Conservation (phyloP, 495 filamentous ascomycete species). For the Xylona heveae region DNA sequence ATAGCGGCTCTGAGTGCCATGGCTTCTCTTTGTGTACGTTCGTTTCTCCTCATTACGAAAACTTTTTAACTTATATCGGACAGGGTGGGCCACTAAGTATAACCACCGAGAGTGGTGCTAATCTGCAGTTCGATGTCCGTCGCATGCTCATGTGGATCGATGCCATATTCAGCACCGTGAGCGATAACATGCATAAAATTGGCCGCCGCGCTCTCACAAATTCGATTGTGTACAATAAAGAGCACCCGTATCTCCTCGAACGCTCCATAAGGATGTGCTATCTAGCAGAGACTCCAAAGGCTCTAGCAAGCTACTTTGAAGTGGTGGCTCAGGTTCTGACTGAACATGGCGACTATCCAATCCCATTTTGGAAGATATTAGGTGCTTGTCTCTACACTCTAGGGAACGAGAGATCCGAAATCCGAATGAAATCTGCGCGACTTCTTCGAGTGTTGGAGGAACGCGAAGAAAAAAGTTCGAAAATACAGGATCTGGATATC, state of each 20-base stretch:
- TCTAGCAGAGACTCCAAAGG: constrained; percentile 48
- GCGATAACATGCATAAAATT: constrained; percentile 81
- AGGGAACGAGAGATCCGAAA: constrained; percentile 71
- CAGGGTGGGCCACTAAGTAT: constrained; percentile 71
- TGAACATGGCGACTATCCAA: constrained; percentile 54
- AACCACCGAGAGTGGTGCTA: constrained; percentile 60
- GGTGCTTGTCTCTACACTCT: constrained; percentile 77
- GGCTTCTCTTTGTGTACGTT: constrained; percentile 68
- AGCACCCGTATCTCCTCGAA: constrained; percentile 63
- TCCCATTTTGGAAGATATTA: constrained; percentile 78
- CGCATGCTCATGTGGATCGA: constrained; percentile 90
- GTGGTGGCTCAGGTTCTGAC: constrained; percentile 73
- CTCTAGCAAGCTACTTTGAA: constrained; percentile 86
- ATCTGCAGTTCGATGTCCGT: constrained; percentile 74
- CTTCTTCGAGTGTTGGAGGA: constrained; percentile 70
- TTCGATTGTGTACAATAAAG: constrained; percentile 72
- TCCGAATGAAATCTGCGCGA: constrained; percentile 72
- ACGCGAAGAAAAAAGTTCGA: constrained; percentile 62
- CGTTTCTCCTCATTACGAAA: neutral
- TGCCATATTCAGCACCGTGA: constrained; percentile 73
- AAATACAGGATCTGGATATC: constrained; percentile 92
- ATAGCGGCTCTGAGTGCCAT: constrained; percentile 87
- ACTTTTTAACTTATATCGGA: neutral
- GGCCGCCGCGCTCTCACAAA: constrained; percentile 80
- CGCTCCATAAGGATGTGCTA: constrained; percentile 82